Percentiles rank a stretch among this genome's conserved stretches.
phyloP scores from a whole-genome alignment of 345 rosid species.

The Punica granatum region DNA sequence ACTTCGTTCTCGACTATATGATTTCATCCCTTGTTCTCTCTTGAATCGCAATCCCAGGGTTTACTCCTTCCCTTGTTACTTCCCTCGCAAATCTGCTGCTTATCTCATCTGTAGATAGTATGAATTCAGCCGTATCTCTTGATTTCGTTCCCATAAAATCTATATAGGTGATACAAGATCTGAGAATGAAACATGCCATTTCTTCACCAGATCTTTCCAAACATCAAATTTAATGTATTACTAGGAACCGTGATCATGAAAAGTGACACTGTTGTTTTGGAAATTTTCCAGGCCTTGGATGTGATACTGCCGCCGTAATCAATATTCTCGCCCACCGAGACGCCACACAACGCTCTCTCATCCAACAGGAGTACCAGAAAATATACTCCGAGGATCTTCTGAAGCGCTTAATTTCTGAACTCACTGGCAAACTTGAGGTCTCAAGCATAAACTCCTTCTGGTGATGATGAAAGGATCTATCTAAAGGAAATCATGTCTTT shows the following conservation, averaged over 20 bases:
- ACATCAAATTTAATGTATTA: background rate
- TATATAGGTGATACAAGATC: no score
- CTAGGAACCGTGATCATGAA: background rate
- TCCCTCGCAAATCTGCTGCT: no score
- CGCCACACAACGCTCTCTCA: slow-evolving; percentile 43
- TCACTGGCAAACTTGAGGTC: slow-evolving; percentile 57
- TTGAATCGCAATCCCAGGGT: no score
- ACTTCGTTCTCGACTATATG: background rate
- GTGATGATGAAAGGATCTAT: background rate
- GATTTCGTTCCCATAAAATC: background rate
- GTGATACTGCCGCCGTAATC: slow-evolving; percentile 43
- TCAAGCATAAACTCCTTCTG: background rate
- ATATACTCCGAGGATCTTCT: slow-evolving; percentile 37
- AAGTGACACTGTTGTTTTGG: background rate
- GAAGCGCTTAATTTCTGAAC: slow-evolving; percentile 51
- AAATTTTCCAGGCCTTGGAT: slow-evolving; percentile 45
- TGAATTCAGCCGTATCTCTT: no score
- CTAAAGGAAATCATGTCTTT: background rate
- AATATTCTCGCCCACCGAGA: slow-evolving; percentile 62
- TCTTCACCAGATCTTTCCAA: background rate
- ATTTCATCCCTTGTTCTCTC: no score
- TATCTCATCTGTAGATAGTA: background rate
- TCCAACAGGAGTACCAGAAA: slow-evolving; percentile 44
- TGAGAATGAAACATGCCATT: background rate
- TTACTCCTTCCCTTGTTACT: no score